These are phyloP conservation scores for Tausonia pullulans DNA, from an alignment of 1,284 basidiomycete species.

Conservation along the genomic window DNA sequence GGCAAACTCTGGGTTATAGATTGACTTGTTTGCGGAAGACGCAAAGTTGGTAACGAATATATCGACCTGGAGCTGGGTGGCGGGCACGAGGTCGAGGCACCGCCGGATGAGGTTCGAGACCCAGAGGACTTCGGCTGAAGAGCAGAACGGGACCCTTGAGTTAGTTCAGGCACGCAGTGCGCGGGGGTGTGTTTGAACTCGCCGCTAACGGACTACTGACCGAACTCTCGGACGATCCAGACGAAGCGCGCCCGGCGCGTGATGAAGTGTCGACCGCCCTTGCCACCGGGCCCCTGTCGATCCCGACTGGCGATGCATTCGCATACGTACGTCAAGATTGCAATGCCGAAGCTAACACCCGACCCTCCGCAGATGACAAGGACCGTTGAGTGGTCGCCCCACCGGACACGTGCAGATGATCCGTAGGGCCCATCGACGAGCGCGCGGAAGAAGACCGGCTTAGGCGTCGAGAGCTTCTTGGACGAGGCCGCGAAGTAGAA, in stretches of 20 bases:
- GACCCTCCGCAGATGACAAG: slow-evolving; percentile 68
- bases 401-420: slow-evolving; percentile 53
- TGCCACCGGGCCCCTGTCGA: slow-evolving; percentile 39
- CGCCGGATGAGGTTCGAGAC: slow-evolving; percentile 56
- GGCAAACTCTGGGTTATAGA: slow-evolving; percentile 21
- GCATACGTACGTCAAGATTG: slow-evolving; percentile 60
- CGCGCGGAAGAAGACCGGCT: slow-evolving; percentile 40
- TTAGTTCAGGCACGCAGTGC: not conserved
- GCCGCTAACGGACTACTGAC: slow-evolving; percentile 35
- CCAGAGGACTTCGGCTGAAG: slow-evolving; percentile 68
- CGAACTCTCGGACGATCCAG: slow-evolving; percentile 72
- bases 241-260: slow-evolving; percentile 61
- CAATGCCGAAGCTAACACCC: slow-evolving; percentile 64
- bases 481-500: slow-evolving; percentile 15
- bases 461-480: slow-evolving; percentile 13
- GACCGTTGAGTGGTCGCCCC: slow-evolving; percentile 53
- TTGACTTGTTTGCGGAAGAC: slow-evolving; percentile 8
- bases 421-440: slow-evolving; percentile 69
- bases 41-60: slow-evolving; percentile 60
- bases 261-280: slow-evolving; percentile 37
- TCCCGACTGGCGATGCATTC: slow-evolving; percentile 49
- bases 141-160: not conserved
- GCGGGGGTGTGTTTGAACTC: not conserved
- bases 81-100: slow-evolving; percentile 53
- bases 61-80: slow-evolving; percentile 55